Conservation (phyloP, 2,329 filamentous ascomycete species). For the Myotisia sp. region DNA sequence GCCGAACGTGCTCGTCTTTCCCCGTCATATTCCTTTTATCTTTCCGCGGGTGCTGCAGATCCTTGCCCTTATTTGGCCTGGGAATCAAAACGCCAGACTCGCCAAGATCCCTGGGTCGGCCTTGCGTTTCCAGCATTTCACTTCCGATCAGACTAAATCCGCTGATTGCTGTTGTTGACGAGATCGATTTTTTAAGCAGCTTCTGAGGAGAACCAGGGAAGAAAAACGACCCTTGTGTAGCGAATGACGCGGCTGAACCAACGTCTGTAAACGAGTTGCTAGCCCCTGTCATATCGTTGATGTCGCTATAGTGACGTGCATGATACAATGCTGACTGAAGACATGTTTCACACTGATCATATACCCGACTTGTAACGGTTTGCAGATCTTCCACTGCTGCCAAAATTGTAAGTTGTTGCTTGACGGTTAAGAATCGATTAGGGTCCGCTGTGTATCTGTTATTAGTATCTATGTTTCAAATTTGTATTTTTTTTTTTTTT, state of each 20-base stretch:
- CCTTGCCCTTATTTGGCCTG: constrained; percentile 12
- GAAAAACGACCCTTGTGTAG: constrained; percentile 8
- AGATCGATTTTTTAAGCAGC: constrained; percentile 50
- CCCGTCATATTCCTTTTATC: not conserved
- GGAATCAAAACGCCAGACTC: constrained; percentile 37
- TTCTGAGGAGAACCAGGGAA: constrained; percentile 44
- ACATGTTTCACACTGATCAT: constrained; percentile 61
- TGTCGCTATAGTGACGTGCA: constrained; percentile 42
- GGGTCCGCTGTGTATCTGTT: constrained; percentile 30
- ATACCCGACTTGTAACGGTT: constrained; percentile 59
- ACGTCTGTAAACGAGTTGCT: constrained; percentile 7
- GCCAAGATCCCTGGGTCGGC: constrained; percentile 15
- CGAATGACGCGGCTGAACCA: constrained; percentile 11
- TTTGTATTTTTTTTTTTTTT: constrained; percentile 9
- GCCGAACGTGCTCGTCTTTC: constrained; percentile 29
- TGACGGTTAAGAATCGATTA: constrained; percentile 47
- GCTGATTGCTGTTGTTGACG: constrained; percentile 40
- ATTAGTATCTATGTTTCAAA: constrained; percentile 2
- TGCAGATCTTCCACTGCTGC: constrained; percentile 68
- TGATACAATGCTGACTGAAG: constrained; percentile 62
- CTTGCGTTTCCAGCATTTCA: constrained; percentile 46
- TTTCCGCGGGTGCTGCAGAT: constrained; percentile 9
- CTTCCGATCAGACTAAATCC: constrained; percentile 60
- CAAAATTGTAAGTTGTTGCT: constrained; percentile 61
- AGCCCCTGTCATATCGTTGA: constrained; percentile 25